Base-by-base conservation (phyloP, 2,329 filamentous ascomycete species). In the Cladosporium cucumerinum region DNA sequence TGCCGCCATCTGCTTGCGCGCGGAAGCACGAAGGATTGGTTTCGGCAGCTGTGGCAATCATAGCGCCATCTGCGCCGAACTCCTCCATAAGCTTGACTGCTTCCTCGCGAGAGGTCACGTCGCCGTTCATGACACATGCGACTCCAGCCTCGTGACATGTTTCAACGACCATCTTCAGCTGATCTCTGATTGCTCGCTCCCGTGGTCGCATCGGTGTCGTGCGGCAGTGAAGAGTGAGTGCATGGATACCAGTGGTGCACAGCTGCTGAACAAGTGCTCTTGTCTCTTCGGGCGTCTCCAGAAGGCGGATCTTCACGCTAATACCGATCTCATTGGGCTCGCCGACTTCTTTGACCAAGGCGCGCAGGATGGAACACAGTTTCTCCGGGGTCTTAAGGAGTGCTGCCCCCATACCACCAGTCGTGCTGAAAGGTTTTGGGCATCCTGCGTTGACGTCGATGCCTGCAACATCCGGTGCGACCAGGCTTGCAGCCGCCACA, bases 361-460 rank as follows among this genome's bases (percentile, higher is more conserved):
- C 88, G 67, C 90, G 88, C 8, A 99, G 83, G 69, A 99, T 99
- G 0, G 88, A 85, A 71, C 88, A 90, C 0, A 99, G 85, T 72
- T 86, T 87, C 69, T 98, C 93, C 0, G 95, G 94, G 0, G 90
- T 94, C 70, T 86, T 87, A 18, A 99, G 85, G 23, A 99, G 84
- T 1, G 93, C 94, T 0, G 95, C 95, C 57, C 95, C 95, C 95
- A 99, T 99, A 57, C 95, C 95, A 66, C 93, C 93, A 68, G 86
- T 86, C 2, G 94, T 97, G 73, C 91, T 96, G 78, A 99, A 99
- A 0, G 94, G 91, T 78, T 99, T 99, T 0, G 95, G 95, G 75
- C 95, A 99, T n/a, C 95, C 95, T 0, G 95, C 93, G 77, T 99
- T 99, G 67, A 99, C 90, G 76, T 98, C 95, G 71, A 99, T 97